Percentiles rank a stretch among this genome's conserved stretches.
Evolutionary conservation across 176 grass and related monocot species (phyloP).

Genomic region (Phoenix roebelenii): DNA sequence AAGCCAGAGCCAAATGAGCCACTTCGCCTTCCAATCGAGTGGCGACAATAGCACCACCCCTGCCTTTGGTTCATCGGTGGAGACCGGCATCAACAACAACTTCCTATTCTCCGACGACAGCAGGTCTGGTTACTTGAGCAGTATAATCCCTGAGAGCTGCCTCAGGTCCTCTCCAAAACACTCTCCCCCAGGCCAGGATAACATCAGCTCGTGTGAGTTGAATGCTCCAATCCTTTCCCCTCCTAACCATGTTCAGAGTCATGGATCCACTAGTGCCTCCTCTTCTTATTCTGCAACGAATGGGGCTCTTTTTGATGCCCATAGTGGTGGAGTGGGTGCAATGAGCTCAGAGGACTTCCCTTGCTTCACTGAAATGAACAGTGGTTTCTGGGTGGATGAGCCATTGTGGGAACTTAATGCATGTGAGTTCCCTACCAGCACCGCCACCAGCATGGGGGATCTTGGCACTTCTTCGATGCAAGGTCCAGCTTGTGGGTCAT

Average conservation of each 20-base stretch:
- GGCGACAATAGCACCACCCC: slow-evolving; percentile 7
- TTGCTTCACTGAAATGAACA: slow-evolving; percentile 2
- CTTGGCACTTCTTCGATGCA: too few species aligned
- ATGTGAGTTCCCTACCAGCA: background rate
- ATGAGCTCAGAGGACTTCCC: background rate
- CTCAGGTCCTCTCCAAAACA: slow-evolving; percentile 36
- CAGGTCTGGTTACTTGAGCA: slow-evolving; percentile 94
- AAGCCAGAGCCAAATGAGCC: background rate
- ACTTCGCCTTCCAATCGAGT: slow-evolving; percentile 13
- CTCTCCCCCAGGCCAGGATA: background rate
- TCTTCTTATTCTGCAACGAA: background rate
- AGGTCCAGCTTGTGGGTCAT: background rate
- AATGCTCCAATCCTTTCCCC: background rate
- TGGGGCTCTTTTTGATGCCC: background rate
- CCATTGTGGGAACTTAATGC: slow-evolving; percentile 11
- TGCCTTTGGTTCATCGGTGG: slow-evolving; percentile 6
- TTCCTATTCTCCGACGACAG: slow-evolving; percentile 51
- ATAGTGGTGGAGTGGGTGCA: background rate
- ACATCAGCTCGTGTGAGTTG: background rate
- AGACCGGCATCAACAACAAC: slow-evolving; percentile 9
- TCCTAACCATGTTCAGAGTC: background rate
- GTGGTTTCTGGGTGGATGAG: slow-evolving; percentile 14
- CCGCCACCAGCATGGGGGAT: background rate
- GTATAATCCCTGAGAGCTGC: slow-evolving; percentile 84
- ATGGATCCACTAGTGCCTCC: background rate